Base-by-base conservation (phyloP, 2,329 filamentous ascomycete genomes). In the Allantophomopsis lycopodina region DNA sequence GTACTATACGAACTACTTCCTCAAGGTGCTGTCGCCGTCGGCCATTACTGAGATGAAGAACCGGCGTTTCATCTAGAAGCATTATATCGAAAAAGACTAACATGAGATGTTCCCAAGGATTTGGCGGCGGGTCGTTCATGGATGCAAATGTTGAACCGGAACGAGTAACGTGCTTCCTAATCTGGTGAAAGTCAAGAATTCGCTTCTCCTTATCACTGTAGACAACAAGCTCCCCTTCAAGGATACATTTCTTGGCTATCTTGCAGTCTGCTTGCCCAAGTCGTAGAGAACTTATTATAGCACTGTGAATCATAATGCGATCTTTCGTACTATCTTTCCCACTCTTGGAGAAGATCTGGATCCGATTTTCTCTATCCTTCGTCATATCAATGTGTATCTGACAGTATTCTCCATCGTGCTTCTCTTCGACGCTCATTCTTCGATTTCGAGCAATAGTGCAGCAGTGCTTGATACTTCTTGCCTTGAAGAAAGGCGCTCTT, bases 311-410 rank as follows among this genome's bases (percentile, higher is more conserved):
- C 1, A 63, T 65, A 10, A 57, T 49, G 28, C 82, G 72, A 55
- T 94, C 87, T 38, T 62, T 54, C 0, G 86, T 94, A 35, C 86
- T 89, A 48, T 94, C 84, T 54, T 91, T 93, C 42, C 87, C 85
- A 50, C 85, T 91, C 55, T 94, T 95, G 8, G 86, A 93, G 54
- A 91, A 94, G 21, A 94, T 89, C 46, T 81, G 79, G 20, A 94
- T 75, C 1, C 42, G 54, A 36, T 12, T 41, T 8, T 6, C 10
- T 14, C 15, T 14, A 7, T 14, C 11, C 37, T 71, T 74, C 7
- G 63, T 62, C 6, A 83, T 61, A 51, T 93, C 76, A 32, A 94
- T 64, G 50, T 94, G 87, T 21, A 94, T 76, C 55, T 94, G 87
- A 49, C 84, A 93, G 48, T 91, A 94, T 57, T 94, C 87, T 11